Base-by-base conservation (phyloP, 805 yeast genomes). In the Wickerhamomyces bisporus region DNA sequence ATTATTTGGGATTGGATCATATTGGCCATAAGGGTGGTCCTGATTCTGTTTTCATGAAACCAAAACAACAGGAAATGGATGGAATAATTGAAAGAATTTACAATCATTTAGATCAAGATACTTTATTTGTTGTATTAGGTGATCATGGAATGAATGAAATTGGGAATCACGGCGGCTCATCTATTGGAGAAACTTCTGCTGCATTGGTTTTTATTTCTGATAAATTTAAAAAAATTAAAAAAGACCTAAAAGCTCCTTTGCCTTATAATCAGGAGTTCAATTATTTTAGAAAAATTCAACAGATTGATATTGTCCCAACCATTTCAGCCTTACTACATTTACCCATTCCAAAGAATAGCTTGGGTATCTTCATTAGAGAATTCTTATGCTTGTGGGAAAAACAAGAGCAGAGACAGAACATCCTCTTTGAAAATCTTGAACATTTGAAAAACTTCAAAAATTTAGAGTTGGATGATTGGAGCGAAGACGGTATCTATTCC, bases 21-120 rank as follows among this genome's bases (percentile, higher is more conserved):
- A 93, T 93, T 51, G 99, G 99, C 2, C 99, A 93, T 59, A 91
- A 88, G 57, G 94, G 95, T 32, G 99, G 99, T 0, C 91, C 98
- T 0, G 51, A 64, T 6, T 86, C 96, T 10, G 62, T 73, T 0
- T 79, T 77, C 48, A 93, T 93, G 98, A 75, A 79, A 8, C 68
- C 64, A 0, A 93, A 93, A 53, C 97, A 88, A 44, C 41, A 38
- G 5, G 98, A 93, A 58, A 86, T 93, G 96, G 97, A 93, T 56
- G 47, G 41, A 0, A 72, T 93, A 1, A 62, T 89, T 2, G 44
- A 68, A 33, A 52, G 64, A 26, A 56, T 91, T 0, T 86, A 76
- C 52, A 54, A 61, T 1, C 53, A 65, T 14, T 56, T 67, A 3
- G 66, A 62, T 14, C 70, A 70, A 9, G 62, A 66, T 16, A 81